Percentiles rank a stretch among this genome's conserved stretches.
phyloP scores from a whole-genome alignment of 345 rosid genomes.

The Brassica carinata region DNA sequence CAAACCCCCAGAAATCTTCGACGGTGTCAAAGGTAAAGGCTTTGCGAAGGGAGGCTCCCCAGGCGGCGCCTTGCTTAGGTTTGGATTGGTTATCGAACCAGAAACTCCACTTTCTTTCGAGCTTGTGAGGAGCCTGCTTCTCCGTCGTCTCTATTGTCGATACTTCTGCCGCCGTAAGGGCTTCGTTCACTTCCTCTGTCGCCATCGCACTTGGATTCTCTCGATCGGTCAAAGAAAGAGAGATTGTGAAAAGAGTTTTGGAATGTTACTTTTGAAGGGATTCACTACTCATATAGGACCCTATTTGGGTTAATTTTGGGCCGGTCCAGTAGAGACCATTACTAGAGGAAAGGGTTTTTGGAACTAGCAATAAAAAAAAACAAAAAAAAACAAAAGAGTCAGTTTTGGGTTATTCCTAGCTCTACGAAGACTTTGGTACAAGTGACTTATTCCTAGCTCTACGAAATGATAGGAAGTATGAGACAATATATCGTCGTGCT shows the following conservation, averaged over 20 bases:
- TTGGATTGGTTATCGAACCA: constrained; percentile 90
- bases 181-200: constrained; percentile 49
- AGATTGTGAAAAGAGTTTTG: neutral
- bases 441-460: no score
- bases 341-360: neutral
- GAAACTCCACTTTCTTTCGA: constrained; percentile 88
- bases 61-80: constrained; percentile 75
- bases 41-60: constrained; percentile 83
- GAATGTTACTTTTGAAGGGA: neutral
- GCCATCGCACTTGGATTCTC: constrained; percentile 46
- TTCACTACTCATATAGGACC: neutral
- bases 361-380: no score
- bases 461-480: no score
- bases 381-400: neutral
- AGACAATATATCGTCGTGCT: no score
- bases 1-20: constrained; percentile 95
- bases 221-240: constrained; percentile 6
- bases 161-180: constrained; percentile 29
- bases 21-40: constrained; percentile 86
- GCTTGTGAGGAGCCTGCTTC: constrained; percentile 60
- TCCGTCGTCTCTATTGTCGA: constrained; percentile 26
- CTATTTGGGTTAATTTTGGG: neutral
- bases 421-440: no score
- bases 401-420: neutral
- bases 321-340: neutral